phyloP scores from a whole-genome alignment of 306 rosid species.

The Cajanus cajan region DNA sequence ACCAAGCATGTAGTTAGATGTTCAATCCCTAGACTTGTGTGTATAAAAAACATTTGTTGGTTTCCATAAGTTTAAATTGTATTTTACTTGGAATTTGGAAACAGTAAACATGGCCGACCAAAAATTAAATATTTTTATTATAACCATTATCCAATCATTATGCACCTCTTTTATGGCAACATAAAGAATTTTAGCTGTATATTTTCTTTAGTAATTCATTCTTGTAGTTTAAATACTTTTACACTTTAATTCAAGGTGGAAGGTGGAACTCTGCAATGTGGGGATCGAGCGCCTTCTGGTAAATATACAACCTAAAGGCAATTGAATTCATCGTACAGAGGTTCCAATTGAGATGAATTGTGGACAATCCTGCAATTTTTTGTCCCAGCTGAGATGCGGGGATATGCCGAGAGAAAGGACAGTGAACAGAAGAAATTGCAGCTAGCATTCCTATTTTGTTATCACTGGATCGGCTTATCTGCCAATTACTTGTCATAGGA shows the following conservation, averaged over 20 bases:
- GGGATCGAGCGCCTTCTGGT: not conserved
- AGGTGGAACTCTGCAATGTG: not conserved
- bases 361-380: not conserved
- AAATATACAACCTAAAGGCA: not conserved
- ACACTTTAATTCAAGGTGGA: not conserved
- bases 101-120: constrained; percentile 49
- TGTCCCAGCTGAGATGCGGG: not conserved
- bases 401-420: not conserved
- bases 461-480: no score
- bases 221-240: not conserved
- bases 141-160: not conserved
- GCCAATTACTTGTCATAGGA: not conserved
- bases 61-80: not conserved
- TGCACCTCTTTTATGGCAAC: not conserved
- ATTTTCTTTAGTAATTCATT: not conserved
- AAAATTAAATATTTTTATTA: not conserved
- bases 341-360: not conserved
- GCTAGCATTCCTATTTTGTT: no score
- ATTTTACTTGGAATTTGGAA: constrained; percentile 17
- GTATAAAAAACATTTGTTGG: not conserved
- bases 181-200: not conserved
- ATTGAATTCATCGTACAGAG: not conserved
- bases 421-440: not conserved
- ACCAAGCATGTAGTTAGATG: not conserved
- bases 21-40: not conserved